Conservation (phyloP, 1,139 yeast genomes). For the Candida neerlandica region DNA sequence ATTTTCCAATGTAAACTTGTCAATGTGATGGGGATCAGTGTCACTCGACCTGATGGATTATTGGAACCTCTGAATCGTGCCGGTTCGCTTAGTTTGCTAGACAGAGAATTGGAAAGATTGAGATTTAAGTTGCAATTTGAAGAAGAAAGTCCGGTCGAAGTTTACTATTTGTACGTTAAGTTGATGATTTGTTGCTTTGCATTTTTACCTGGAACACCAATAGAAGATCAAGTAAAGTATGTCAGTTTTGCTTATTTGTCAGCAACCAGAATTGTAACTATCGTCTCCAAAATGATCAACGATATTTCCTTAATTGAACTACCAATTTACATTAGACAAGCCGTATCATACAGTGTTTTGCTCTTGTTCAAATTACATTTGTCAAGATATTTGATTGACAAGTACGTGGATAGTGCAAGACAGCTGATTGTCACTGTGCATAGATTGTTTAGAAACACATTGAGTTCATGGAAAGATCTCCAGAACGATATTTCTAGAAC, state of each 20-base stretch:
- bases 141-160: conserved; percentile 69
- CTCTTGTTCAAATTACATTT: conserved; percentile 79
- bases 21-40: conserved; percentile 85
- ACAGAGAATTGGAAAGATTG: conserved; percentile 74
- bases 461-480: conserved; percentile 89
- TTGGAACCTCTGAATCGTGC: conserved; percentile 84
- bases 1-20: conserved; percentile 85
- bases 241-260: conserved; percentile 80
- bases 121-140: conserved; percentile 63
- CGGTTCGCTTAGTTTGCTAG: conserved; percentile 72
- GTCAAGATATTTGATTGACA: conserved; percentile 74
- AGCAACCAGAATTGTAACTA: conserved; percentile 80
- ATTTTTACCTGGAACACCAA: conserved; percentile 87
- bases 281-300: conserved; percentile 65
- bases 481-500: conserved; percentile 91
- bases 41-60: conserved; percentile 87
- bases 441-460: conserved; percentile 79
- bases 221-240: conserved; percentile 83
- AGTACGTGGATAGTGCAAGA: conserved; percentile 83
- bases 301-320: conserved; percentile 77
- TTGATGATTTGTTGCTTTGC: conserved; percentile 88
- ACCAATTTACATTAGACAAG: conserved; percentile 85
- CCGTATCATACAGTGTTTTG: conserved; percentile 79
- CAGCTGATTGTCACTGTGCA: conserved; percentile 94
- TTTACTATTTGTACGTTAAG: conserved; percentile 75